Evolutionary conservation across 225 moss, liverwort and hornwort genomes (phyloP).

Genomic region (Pleurozium schreberi): DNA sequence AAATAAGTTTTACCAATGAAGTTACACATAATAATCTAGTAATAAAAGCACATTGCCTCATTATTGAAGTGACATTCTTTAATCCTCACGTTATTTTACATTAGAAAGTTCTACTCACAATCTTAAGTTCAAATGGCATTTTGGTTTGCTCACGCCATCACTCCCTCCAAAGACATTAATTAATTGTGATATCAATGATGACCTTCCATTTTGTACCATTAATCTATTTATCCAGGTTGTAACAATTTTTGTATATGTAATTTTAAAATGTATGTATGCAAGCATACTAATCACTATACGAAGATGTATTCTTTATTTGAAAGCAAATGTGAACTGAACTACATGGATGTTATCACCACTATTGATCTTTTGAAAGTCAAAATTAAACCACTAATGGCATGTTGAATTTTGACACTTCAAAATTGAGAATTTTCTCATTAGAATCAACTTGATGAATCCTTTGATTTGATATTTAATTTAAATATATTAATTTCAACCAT

Average conservation of each 20-base stretch:
- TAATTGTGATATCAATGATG: neutral
- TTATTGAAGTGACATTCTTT: neutral
- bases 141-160: neutral
- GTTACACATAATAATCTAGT: neutral
- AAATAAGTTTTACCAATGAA: neutral
- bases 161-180: neutral
- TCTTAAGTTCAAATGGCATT: neutral
- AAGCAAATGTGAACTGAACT: neutral
- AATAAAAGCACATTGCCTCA: neutral
- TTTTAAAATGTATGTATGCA: neutral
- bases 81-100: neutral
- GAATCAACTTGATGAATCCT: neutral
- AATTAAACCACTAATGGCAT: neutral
- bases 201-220: neutral
- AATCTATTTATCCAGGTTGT: neutral
- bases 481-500: neutral
- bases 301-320: neutral
- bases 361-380: neutral
- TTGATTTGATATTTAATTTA: neutral
- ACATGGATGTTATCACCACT: too few relatives aligned
- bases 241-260: neutral
- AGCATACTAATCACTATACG: accelerated
- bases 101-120: neutral
- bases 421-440: neutral
- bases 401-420: neutral